These are phyloP conservation scores for Heterobasidion irregulare DNA, from an alignment of 1,284 basidiomycete species.

Conservation along the genomic window DNA sequence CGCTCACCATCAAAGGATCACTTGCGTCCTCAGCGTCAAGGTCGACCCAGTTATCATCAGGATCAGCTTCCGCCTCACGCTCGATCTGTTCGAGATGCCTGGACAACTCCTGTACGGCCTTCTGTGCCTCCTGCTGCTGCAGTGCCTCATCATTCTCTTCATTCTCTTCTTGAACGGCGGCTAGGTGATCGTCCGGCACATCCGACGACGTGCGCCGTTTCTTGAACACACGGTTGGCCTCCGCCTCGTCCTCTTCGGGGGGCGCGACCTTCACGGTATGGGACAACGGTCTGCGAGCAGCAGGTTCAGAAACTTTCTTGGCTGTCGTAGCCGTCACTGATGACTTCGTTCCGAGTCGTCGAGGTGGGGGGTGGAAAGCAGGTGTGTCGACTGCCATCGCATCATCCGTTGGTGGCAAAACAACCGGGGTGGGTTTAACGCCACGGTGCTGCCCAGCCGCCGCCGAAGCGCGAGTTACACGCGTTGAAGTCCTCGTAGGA, in stretches of 20 bases:
- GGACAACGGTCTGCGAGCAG: slow-evolving; percentile 5
- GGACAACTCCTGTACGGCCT: slow-evolving; percentile 16
- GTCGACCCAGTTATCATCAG: slow-evolving; percentile 72
- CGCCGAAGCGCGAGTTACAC: slow-evolving; percentile 22
- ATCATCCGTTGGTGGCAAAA: slow-evolving; percentile 31
- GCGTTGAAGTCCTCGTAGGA: slow-evolving; percentile 3
- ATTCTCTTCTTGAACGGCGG: slow-evolving; percentile 22
- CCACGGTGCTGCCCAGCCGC: slow-evolving; percentile 5
- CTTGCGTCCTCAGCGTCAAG: slow-evolving; percentile 91
- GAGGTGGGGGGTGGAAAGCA: slow-evolving; percentile 8
- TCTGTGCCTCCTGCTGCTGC: slow-evolving; percentile 8
- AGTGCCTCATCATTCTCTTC: slow-evolving; percentile 8
- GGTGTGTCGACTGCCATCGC: slow-evolving; percentile 52
- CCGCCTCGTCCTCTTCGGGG: slow-evolving; percentile 30
- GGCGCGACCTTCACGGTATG: slow-evolving; percentile 13
- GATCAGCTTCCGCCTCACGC: slow-evolving; percentile 46
- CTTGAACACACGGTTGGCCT: slow-evolving; percentile 51
- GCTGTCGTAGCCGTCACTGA: slow-evolving; percentile 1
- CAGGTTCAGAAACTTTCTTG: slow-evolving; percentile 5
- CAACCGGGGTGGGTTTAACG: slow-evolving; percentile 27
- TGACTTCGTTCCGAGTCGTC: slow-evolving; percentile 11
- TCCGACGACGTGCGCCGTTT: slow-evolving; percentile 70
- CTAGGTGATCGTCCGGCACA: slow-evolving; percentile 40
- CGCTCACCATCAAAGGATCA: slow-evolving; percentile 94
- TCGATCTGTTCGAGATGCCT: slow-evolving; percentile 24